Evolutionary conservation across 208 protist genomes (phyloP).

Genomic region (Wallacemonas sp.): DNA sequence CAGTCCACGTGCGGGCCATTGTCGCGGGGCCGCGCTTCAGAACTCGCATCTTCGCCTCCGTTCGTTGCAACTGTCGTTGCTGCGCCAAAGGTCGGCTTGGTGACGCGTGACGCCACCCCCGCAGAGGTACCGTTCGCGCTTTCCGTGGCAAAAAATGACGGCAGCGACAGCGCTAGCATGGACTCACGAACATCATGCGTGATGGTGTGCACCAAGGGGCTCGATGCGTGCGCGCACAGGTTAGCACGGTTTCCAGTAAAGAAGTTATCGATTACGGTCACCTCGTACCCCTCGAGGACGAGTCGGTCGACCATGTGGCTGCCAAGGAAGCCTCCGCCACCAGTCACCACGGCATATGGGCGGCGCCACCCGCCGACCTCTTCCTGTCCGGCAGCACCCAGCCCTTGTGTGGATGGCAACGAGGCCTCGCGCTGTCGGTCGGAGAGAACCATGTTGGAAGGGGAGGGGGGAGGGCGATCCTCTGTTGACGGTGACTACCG

Average conservation of each 20-base stretch:
- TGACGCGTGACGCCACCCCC: no score
- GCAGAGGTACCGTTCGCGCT: no score
- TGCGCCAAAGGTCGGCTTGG: slow-evolving; percentile 10
- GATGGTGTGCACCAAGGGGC: slow-evolving; percentile 82
- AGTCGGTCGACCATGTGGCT: slow-evolving; percentile 88
- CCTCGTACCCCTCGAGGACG: slow-evolving; percentile 63
- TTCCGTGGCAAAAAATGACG: no score
- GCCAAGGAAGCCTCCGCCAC: slow-evolving; percentile 96
- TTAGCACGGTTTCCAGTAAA: slow-evolving; percentile 85
- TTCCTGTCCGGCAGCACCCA: not conserved
- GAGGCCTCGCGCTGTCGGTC: no score
- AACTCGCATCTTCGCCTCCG: not conserved
- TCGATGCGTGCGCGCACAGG: slow-evolving; percentile 52
- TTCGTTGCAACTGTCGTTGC: not conserved
- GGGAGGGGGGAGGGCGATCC: no score
- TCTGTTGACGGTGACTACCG: no score
- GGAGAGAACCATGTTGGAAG: no score
- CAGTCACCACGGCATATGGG: slow-evolving; percentile 80
- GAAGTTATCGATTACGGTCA: slow-evolving; percentile 93
- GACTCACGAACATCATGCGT: slow-evolving; percentile 79
- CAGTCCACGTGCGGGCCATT: slow-evolving; percentile 48
- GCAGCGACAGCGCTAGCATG: no score
- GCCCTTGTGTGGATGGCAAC: no score
- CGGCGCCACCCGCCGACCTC: not conserved
- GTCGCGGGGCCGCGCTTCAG: not conserved